These are phyloP conservation scores for Hypoxylon sp. DNA, from an alignment of 2,329 filamentous ascomycete species.

Conservation along the genomic window DNA sequence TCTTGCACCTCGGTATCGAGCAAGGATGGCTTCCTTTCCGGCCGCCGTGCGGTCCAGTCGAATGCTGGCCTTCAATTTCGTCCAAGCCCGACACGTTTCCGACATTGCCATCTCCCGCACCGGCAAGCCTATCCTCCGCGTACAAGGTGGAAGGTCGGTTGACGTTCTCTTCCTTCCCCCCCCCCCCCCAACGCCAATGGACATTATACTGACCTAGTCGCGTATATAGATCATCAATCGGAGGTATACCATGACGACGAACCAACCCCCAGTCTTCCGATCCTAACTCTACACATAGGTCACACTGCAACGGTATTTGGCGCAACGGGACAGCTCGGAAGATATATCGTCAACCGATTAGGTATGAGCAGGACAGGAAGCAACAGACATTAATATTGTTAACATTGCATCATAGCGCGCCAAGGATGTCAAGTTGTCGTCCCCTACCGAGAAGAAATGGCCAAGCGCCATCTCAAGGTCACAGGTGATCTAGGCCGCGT, in stretches of 20 bases:
- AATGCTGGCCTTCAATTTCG: constrained; percentile 62
- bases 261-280: constrained; percentile 21
- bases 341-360: constrained; percentile 97
- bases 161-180: neutral
- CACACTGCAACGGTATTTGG: constrained; percentile 98
- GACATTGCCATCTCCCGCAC: constrained; percentile 96
- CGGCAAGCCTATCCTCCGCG: constrained; percentile 92
- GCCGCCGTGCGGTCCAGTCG: constrained; percentile 69
- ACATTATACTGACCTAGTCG: constrained; percentile 33
- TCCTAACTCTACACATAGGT: constrained; percentile 66
- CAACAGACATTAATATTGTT: constrained; percentile 48
- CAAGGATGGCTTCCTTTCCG: constrained; percentile 71
- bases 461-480: constrained; percentile 95
- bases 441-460: constrained; percentile 97
- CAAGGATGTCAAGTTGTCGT: constrained; percentile 95
- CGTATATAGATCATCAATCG: constrained; percentile 79
- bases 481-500: constrained; percentile 94
- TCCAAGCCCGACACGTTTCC: constrained; percentile 72
- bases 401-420: constrained; percentile 72
- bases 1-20: constrained; percentile 54
- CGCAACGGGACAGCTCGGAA: constrained; percentile 93
- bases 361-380: constrained; percentile 62
- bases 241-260: constrained; percentile 71
- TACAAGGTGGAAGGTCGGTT: constrained; percentile 88
- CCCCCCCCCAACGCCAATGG: constrained; percentile 45